Conservation (phyloP, 2,329 filamentous ascomycete genomes). For the Exophiala dermatitidis region DNA sequence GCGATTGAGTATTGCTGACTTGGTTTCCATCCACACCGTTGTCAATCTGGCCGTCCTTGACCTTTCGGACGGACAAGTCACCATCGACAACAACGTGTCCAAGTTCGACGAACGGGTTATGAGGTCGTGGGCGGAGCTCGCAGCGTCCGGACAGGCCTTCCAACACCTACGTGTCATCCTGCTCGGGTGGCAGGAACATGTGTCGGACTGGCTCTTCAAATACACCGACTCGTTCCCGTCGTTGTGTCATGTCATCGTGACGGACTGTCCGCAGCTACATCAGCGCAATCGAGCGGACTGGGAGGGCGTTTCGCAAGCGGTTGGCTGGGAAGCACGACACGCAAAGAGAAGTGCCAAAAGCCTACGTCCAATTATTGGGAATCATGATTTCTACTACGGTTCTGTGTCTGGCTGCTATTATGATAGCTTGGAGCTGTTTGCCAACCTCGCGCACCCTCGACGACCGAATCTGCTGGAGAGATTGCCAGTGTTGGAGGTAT, state of each 20-base stretch:
- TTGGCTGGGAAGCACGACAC: conserved; percentile 30
- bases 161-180: conserved; percentile 35
- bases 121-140: conserved; percentile 38
- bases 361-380: conserved; percentile 32
- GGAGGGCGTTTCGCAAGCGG: conserved; percentile 20
- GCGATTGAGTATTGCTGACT: conserved; percentile 31
- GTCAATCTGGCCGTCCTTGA: conserved; percentile 38
- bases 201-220: conserved; percentile 31
- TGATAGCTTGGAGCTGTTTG: conserved; percentile 16
- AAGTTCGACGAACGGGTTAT: conserved; percentile 36
- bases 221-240: conserved; percentile 34
- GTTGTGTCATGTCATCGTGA: conserved; percentile 33
- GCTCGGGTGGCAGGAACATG: conserved; percentile 31
- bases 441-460: conserved; percentile 4
- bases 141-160: conserved; percentile 30
- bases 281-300: conserved; percentile 23
- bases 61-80: conserved; percentile 18
- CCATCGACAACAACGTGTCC: conserved; percentile 17
- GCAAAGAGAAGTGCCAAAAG: conserved; percentile 26
- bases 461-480: conserved; percentile 8
- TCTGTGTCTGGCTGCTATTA: conserved; percentile 24
- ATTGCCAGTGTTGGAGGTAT: conserved; percentile 23
- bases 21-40: conserved; percentile 35
- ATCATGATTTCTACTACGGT: conserved; percentile 15
- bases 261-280: conserved; percentile 31